A percentile compares a stretch with the other conserved stretches of the same genome.
These are phyloP conservation scores for Schwanniomyces yamadae DNA, from an alignment of 805 yeast species.

Conservation along the genomic window DNA sequence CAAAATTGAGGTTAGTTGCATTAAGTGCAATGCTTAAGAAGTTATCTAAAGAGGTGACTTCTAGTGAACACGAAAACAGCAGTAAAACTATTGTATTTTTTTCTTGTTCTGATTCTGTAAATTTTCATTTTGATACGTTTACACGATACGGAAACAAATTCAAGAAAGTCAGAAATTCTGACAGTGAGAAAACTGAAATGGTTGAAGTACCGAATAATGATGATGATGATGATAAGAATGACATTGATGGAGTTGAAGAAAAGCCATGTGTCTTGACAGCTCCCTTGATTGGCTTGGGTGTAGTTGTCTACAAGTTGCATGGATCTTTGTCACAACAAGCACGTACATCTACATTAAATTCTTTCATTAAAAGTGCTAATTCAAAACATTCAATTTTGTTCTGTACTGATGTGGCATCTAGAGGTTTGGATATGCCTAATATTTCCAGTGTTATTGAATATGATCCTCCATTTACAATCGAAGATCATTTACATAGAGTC, in stretches of 20 bases:
- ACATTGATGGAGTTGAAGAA: conserved; percentile 22
- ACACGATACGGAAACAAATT: conserved; percentile 54
- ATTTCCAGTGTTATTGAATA: conserved; percentile 85
- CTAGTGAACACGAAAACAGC: background rate
- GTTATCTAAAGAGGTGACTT: conserved; percentile 20
- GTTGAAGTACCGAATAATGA: conserved; percentile 14
- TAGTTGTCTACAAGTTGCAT: conserved; percentile 67
- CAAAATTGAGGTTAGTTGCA: conserved; percentile 84
- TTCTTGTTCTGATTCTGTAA: conserved; percentile 95
- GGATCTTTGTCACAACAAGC: conserved; percentile 86
- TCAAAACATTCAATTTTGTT: conserved; percentile 63
- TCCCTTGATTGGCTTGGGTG: conserved; percentile 47
- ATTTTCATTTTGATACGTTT: conserved; percentile 81
- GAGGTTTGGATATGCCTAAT: conserved; percentile 91
- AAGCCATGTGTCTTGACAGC: conserved; percentile 49
- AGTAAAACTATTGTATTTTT: conserved; percentile 75
- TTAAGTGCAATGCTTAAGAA: conserved; percentile 64
- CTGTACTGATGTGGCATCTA: conserved; percentile 97
- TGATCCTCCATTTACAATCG: conserved; percentile 93
- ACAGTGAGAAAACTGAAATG: conserved; percentile 20
- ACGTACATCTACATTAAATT: conserved; percentile 73
- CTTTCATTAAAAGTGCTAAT: conserved; percentile 47
- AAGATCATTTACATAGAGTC: conserved; percentile 93
- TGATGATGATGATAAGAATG: conserved; percentile 19
- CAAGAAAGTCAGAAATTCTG: conserved; percentile 28